phyloP scores from a whole-genome alignment of 352 stramenopile genomes.

The Pythium sp. region DNA sequence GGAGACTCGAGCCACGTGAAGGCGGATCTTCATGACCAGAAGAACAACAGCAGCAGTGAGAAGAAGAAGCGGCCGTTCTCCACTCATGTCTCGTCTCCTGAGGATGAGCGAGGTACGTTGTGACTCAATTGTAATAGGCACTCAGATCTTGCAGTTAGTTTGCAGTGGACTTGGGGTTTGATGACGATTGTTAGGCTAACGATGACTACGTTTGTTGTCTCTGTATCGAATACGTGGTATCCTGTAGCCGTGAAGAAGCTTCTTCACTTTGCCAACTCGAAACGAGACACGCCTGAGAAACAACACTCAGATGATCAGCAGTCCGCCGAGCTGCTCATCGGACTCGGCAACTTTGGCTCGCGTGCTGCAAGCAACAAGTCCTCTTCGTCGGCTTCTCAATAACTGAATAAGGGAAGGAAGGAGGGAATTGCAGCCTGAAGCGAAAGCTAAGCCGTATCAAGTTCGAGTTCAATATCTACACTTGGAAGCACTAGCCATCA shows the following conservation, averaged over 20 bases:
- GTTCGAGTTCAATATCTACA: not conserved
- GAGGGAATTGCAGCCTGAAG: not conserved
- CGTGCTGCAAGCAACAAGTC: not conserved
- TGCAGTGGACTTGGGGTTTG: not conserved
- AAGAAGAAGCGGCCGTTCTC: not conserved
- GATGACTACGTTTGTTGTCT: not conserved
- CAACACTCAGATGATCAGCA: constrained; percentile 43
- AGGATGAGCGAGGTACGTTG: constrained; percentile 16
- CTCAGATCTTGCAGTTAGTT: no score
- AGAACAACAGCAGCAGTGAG: not conserved
- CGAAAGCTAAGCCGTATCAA: not conserved
- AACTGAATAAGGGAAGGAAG: not conserved
- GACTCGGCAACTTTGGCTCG: constrained; percentile 29
- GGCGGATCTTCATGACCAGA: not conserved
- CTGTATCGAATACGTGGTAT: not conserved
- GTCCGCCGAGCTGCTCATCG: constrained; percentile 57
- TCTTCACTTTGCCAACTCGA: constrained; percentile 21
- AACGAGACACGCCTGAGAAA: constrained; percentile 19
- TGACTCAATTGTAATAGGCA: not conserved
- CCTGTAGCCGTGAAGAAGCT: constrained; percentile 32
- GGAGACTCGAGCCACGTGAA: not conserved
- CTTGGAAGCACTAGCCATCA: not conserved
- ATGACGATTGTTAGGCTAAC: not conserved
- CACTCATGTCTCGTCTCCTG: not conserved
- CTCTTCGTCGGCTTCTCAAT: not conserved